Conservation (phyloP, 352 stramenopile genomes). For the Phytophthora ramorum region DNA sequence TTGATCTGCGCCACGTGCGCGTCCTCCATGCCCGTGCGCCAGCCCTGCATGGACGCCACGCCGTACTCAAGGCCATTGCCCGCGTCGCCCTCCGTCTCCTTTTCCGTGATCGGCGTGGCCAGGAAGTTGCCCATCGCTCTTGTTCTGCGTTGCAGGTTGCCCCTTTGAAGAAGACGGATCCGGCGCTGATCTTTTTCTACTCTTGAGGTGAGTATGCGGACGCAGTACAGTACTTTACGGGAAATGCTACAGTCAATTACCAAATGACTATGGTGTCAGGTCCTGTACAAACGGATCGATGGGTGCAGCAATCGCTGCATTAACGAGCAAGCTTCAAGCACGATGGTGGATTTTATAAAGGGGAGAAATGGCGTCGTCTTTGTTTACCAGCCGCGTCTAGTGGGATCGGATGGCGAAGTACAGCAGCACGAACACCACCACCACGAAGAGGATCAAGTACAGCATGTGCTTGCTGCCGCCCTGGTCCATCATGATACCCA, state of each 20-base stretch:
- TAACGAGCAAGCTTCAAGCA: too few species aligned
- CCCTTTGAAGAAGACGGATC: constrained; percentile 17
- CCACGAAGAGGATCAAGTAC: constrained; percentile 85
- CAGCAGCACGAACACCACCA: constrained; percentile 86
- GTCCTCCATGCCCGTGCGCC: constrained; percentile 87
- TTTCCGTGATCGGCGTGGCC: constrained; percentile 76
- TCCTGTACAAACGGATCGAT: too few species aligned
- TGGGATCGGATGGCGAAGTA: constrained; percentile 83
- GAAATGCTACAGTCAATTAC: too few species aligned
- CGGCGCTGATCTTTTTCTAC: constrained; percentile 8
- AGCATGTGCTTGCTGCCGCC: constrained; percentile 91
- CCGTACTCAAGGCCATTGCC: constrained; percentile 71
- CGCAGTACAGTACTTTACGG: too few species aligned
- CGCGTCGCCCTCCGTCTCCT: constrained; percentile 61
- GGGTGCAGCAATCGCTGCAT: too few species aligned
- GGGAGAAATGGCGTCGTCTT: constrained; percentile 4
- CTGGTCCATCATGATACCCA: constrained; percentile 89
- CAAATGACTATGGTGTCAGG: too few species aligned
- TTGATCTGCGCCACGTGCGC: constrained; percentile 70
- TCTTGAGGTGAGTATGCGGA: constrained; percentile 15
- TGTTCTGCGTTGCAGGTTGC: not conserved
- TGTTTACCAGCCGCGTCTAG: constrained; percentile 41
- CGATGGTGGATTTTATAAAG: not conserved
- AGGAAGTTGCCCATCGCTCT: constrained; percentile 85
- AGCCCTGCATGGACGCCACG: constrained; percentile 83